Evolutionary conservation across 2,329 filamentous ascomycete genomes (phyloP), one percentile per base, ranked within the genome.

Genomic region (Colletotrichum viniferum): DNA sequence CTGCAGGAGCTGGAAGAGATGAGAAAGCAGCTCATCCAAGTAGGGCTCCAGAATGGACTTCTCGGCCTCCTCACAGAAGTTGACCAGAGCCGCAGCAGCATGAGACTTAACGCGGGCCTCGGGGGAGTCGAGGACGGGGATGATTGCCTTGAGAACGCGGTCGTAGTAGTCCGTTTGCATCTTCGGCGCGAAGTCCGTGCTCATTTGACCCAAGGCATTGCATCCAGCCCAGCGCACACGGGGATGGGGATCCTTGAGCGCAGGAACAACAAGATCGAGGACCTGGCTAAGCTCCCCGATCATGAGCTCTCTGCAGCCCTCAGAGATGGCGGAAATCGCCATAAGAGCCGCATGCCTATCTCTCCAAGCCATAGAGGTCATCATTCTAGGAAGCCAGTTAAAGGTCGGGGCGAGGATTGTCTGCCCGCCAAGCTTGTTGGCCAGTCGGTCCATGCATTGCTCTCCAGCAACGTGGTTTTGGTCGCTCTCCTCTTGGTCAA

Each of bases 131-230:
- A 99, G 90, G 1, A 98, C 96, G 2, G 96, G 96, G 69, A 99
- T 96, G 71, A 99, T 97, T 79, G 95, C 95, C 79, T 93, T 95
- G 67, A 99, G 90, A 18, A 99, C 95, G 60, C 93, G 90, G 78
- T 95, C 92, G 84, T 98, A 97, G 84, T 98, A 98, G 80, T 98
- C 97, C 79, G 95, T 94, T 85, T 99, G 97, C 96, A 99, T 98
- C 13, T 94, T 97, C 14, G 96, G 96, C 14, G 97, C 96, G 84
- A 99, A 99, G 82, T 99, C 97, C 36, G 97, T 99, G 87, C 96
- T 98, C 97, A 99, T 99, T 85, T 99, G 97, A 32, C 97, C 97
- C n/a, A 99, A 90, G 56, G 97, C 97, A 82, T 99, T 98, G 88
- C 97, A 99, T 38, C 96, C 97, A 68, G 97, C 97, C 93, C 97